A percentile compares a stretch with the other conserved stretches of the same genome.
Evolutionary conservation across 768 basidiomycete species (phyloP).

Genomic region (Suillus clintonianus): DNA sequence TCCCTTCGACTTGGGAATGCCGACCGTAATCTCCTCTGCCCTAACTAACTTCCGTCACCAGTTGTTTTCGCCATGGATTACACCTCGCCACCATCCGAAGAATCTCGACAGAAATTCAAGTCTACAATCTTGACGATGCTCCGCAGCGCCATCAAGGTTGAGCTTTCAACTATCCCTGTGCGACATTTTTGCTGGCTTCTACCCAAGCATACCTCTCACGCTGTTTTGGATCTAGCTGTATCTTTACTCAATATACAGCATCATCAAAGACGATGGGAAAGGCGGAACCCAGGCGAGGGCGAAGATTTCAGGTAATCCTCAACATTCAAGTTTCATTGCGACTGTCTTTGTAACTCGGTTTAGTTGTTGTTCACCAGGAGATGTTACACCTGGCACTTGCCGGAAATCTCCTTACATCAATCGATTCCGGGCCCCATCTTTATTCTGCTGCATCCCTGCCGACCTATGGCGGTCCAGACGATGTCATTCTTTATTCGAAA

Average conservation of each 20-base stretch:
- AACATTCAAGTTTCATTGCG: background rate
- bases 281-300: background rate
- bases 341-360: background rate
- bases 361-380: constrained; percentile 19
- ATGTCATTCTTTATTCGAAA: constrained; percentile 10
- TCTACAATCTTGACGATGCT: background rate
- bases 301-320: constrained; percentile 4
- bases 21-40: background rate
- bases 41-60: too few species aligned
- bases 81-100: background rate
- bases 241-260: constrained; percentile 9
- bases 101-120: background rate
- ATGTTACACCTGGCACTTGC: constrained; percentile 17
- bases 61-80: background rate
- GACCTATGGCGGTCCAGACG: background rate
- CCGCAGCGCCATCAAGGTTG: background rate
- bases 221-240: background rate
- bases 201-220: background rate
- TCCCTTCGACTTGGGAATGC: background rate
- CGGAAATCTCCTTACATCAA: constrained; percentile 14
- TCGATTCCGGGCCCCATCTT: constrained; percentile 8
- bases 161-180: constrained; percentile 8
- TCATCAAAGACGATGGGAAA: background rate
- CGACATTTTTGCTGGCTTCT: background rate
- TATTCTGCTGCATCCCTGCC: constrained; percentile 8